Evolutionary conservation across 768 basidiomycete species (phyloP), one percentile per base, ranked within the genome.

Genomic region (Dendrothele bispora): DNA sequence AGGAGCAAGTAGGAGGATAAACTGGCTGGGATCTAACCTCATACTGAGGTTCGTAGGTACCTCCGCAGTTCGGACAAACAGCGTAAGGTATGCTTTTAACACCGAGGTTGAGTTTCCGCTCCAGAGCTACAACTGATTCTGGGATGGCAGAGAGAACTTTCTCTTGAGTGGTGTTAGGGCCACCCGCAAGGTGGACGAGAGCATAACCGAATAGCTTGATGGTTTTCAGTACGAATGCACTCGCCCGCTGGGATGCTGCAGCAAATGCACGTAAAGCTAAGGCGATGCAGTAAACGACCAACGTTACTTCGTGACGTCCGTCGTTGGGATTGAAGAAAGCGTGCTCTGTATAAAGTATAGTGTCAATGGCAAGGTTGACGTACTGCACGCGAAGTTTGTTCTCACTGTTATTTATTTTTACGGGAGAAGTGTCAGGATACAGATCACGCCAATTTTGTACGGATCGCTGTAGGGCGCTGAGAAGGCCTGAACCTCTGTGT

Each of bases 41-140:
- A 24, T 38, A 46, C 11, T 20, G 15, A 7, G 45, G 45, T 12
- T 17, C 11, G 29, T 46, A 18, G 7, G 26, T 37, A 14, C 15
- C 22, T 22, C 45, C 35, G 34, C 43, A 45, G 5, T 35, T 30
- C 14, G 43, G 43, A 18, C 43, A 45, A 7, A 45, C 29, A 17
- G 43, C 43, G 22, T 45, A 45, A 10, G 34, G 43, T 14, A 45
- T 22, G 22, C 43, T 10, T 11, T 32, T 18, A 5, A 45, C 20
- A 21, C 35, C 43, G n/a, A 45, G 43, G 35, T 45, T 45, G 34
- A 45, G 27, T 25, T 36, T 32, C 20, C 14, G 15, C 20, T 45
- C 43, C n/a, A 45, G 21, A 17, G 15, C 8, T 27, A 32, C 30
- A 24, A 45, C 35, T 5, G 43, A 34, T 22, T 45, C 43, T 4